Evolutionary conservation across 768 basidiomycete genomes (phyloP), one percentile per base, ranked within the genome.

Genomic region (Xerocomellus chrysenteron): DNA sequence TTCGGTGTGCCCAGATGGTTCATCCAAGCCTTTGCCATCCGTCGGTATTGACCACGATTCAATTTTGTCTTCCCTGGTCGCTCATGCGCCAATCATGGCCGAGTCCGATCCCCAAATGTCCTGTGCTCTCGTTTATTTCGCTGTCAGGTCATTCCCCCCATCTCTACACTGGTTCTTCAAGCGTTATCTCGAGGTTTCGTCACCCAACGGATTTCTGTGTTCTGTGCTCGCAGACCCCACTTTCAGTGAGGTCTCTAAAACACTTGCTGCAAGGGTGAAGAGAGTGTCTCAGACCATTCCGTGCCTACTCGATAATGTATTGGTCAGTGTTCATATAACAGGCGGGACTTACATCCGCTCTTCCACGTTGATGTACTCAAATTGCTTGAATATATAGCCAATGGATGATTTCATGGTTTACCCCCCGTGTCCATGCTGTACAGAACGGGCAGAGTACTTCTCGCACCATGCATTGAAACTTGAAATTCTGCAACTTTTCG

Each of bases 11-110:
- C 33, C 36, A 35, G 30, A 19, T 28, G 24, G 37, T 13, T 14
- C 19, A 17, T 24, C 52, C 21, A 55, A n/a, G 12, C 39, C 60
- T 4, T 54, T 66, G 28, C 74, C 80, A 10, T 78, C 78, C 21
- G 75, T 72, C 40, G 57, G 68, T 48, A 66, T 84, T 14, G 78
- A 82, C 64, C 80, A 85, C 58, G 75, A 84, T 56, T 79, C 80
- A 35, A 63, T 67, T 2, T 72, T 80, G 37, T 80, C 79, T 7
- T 69, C 67, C 47, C 56, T 82, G 32, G 54, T 77, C n/a, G 74
- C 79, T 60, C 73, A 76, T 41, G 69, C 71, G 5, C 74, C 76
- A 21, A 65, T 77, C 39, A 55, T 78, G 51, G 24, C 54, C 14
- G 33, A 32, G 37, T 37, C 52, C 16, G 46, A 61, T 52, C 24